Evolutionary conservation across 1,284 basidiomycete species (phyloP).

Genomic region (Tylopilus sp.): DNA sequence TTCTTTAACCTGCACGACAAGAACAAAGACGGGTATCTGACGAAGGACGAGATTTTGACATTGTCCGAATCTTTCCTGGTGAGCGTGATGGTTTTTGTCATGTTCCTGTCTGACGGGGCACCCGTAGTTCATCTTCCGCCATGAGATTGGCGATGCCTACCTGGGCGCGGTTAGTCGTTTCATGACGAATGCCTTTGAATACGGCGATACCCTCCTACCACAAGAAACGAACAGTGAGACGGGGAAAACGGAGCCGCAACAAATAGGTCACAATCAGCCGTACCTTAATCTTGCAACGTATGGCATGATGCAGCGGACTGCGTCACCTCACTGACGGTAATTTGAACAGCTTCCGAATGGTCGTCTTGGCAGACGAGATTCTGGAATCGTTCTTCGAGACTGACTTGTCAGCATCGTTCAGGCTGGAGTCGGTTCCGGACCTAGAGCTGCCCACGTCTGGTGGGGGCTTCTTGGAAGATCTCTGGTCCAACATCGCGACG

Average conservation of each 20-base stretch:
- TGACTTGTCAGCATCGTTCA: conserved; percentile 84
- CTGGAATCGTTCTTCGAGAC: conserved; percentile 92
- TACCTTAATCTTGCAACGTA: conserved; percentile 84
- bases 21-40: conserved; percentile 89
- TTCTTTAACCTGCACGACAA: conserved; percentile 97
- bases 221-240: conserved; percentile 39
- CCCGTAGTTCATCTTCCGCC: conserved; percentile 90
- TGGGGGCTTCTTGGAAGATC: conserved; percentile 69
- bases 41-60: conserved; percentile 94
- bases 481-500: conserved; percentile 84
- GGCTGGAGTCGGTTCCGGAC: conserved; percentile 67
- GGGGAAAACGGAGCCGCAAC: conserved; percentile 43
- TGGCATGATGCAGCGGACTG: conserved; percentile 23
- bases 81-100: conserved; percentile 27
- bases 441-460: conserved; percentile 56
- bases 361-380: conserved; percentile 90
- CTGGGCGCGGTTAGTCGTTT: conserved; percentile 92
- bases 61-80: conserved; percentile 92
- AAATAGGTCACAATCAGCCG: conserved; percentile 69
- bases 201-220: conserved; percentile 79
- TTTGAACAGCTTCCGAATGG: conserved; percentile 84
- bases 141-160: conserved; percentile 95
- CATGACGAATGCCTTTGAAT: conserved; percentile 96
- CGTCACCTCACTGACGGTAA: conserved; percentile 8
- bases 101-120: conserved; percentile 2